phyloP scores from a whole-genome alignment of 495 filamentous ascomycete genomes.

The Cairneyella variabilis region DNA sequence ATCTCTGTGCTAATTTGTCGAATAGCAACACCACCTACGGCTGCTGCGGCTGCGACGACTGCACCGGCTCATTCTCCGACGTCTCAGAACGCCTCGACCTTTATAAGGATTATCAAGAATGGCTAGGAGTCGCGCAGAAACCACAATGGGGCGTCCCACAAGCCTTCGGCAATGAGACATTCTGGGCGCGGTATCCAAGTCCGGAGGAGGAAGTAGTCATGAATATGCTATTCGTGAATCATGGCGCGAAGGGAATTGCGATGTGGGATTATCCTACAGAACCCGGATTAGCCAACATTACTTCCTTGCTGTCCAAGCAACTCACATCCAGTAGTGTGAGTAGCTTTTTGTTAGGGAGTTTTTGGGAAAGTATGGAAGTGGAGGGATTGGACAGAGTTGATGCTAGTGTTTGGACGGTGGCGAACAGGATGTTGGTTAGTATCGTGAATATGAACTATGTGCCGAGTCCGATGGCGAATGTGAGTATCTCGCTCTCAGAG shows the following conservation, averaged over 20 bases:
- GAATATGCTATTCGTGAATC: slow-evolving; percentile 55
- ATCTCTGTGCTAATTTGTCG: too few relatives aligned
- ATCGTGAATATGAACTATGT: slow-evolving; percentile 33
- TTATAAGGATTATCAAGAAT: slow-evolving; percentile 39
- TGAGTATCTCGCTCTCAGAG: slow-evolving; percentile 4
- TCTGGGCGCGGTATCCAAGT: slow-evolving; percentile 56
- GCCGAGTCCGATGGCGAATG: not conserved
- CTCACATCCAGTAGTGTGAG: slow-evolving; percentile 35
- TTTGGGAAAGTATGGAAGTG: slow-evolving; percentile 16
- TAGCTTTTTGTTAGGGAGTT: slow-evolving; percentile 37
- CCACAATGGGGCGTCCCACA: slow-evolving; percentile 59
- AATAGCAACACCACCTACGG: slow-evolving; percentile 64
- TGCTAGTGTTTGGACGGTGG: slow-evolving; percentile 36
- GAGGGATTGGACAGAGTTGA: slow-evolving; percentile 29
- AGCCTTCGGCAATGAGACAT: slow-evolving; percentile 57
- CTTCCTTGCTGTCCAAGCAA: slow-evolving; percentile 39
- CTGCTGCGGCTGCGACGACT: slow-evolving; percentile 70
- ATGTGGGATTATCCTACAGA: slow-evolving; percentile 50
- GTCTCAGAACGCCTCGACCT: slow-evolving; percentile 49
- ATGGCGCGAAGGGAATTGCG: slow-evolving; percentile 48
- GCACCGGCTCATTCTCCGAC: slow-evolving; percentile 50
- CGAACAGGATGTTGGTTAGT: slow-evolving; percentile 33
- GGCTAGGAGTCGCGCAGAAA: slow-evolving; percentile 44
- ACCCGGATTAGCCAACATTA: slow-evolving; percentile 34
- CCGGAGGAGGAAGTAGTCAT: slow-evolving; percentile 54